Conservation (phyloP, 257 asterid species). For the Perilla frutescens region DNA sequence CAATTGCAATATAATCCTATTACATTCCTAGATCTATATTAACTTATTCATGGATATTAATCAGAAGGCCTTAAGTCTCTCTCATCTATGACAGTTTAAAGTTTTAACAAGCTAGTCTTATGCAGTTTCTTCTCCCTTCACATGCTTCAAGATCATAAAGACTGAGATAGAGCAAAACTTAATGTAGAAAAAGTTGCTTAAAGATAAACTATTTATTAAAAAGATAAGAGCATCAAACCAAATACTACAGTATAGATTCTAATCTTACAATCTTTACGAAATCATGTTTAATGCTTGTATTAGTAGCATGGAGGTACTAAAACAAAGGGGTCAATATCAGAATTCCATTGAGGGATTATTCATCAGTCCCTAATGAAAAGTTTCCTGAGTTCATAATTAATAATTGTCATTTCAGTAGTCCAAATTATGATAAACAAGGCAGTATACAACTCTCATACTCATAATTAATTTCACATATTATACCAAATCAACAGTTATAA, state of each 20-base stretch:
- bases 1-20: not conserved
- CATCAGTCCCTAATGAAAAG: not conserved
- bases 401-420: constrained; percentile 15
- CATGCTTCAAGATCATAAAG: constrained; percentile 12
- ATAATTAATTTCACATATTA: not conserved
- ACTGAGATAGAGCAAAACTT: constrained; percentile 19
- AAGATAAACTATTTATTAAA: not conserved
- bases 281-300: not conserved
- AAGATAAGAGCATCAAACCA: constrained; percentile 1
- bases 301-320: not conserved
- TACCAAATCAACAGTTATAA: constrained; percentile 9
- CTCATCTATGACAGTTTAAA: not conserved
- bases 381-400: not conserved
- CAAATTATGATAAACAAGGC: not conserved
- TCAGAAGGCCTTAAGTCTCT: not conserved
- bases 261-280: not conserved
- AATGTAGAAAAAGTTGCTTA: not conserved
- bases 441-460: constrained; percentile 1
- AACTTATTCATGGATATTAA: not conserved
- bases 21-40: not conserved
- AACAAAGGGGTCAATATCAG: not conserved
- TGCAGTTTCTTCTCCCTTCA: constrained; percentile 7
- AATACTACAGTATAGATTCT: not conserved
- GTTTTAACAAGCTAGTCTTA: not conserved
- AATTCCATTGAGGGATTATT: not conserved